Evolutionary conservation across 495 filamentous ascomycete genomes (phyloP).

Genomic region (Lasiosphaeria miniovina): DNA sequence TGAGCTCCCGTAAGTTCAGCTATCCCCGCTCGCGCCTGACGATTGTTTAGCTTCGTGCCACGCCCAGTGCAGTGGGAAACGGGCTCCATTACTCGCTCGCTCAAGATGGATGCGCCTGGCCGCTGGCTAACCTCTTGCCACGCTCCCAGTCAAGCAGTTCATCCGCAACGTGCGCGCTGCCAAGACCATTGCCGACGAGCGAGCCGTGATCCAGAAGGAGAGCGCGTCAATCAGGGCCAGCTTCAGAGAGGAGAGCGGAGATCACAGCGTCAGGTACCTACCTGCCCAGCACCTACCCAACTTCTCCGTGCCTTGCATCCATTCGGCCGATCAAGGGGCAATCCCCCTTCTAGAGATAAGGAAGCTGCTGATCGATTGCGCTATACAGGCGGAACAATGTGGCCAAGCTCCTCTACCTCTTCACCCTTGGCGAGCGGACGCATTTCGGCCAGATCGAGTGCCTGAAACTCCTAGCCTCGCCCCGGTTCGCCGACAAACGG

Average conservation of each 20-base stretch:
- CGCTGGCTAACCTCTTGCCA: slow-evolving; percentile 1
- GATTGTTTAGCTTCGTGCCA: too few species aligned
- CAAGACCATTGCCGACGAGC: slow-evolving; percentile 98
- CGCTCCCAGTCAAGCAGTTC: slow-evolving; percentile 87
- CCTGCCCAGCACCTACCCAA: too few species aligned
- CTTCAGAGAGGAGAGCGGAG: slow-evolving; percentile 92
- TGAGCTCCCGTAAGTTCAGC: slow-evolving; percentile 44
- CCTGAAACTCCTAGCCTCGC: slow-evolving; percentile 92
- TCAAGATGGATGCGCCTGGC: background rate
- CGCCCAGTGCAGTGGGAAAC: too few species aligned
- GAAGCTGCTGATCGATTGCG: slow-evolving; percentile 17
- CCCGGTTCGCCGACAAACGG: slow-evolving; percentile 96
- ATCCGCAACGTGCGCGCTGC: slow-evolving; percentile 97
- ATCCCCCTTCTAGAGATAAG: background rate
- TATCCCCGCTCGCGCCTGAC: background rate
- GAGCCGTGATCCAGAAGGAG: slow-evolving; percentile 97
- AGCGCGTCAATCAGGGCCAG: slow-evolving; percentile 95
- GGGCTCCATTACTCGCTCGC: background rate
- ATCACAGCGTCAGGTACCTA: slow-evolving; percentile 77
- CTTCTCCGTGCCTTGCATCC: too few species aligned
- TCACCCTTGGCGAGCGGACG: slow-evolving; percentile 95
- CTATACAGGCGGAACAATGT: slow-evolving; percentile 89
- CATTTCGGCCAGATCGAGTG: slow-evolving; percentile 99
- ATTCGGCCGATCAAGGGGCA: slow-evolving; percentile 14
- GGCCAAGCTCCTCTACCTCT: slow-evolving; percentile 95